Base-by-base conservation (phyloP, 148 eudicot species). In the Cornus suecica region DNA sequence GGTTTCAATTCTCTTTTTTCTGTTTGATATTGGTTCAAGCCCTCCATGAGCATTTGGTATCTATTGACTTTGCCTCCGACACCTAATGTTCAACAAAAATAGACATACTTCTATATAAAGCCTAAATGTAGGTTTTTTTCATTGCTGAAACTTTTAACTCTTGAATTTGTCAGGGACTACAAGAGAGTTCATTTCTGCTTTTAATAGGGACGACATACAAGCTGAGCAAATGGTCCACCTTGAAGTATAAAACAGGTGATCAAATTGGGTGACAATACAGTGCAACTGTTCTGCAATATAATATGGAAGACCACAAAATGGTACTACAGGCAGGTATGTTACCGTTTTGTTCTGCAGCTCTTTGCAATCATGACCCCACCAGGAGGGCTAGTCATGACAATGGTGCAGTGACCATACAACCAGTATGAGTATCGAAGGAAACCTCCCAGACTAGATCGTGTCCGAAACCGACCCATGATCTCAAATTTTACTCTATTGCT, bases 381-480 rank as follows among this genome's bases (percentile, higher is more conserved):
- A 3, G 97, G 98, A 76, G 98, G 97, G n/a, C 91, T 87, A 22
- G 89, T 84, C 62, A 91, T 70, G 56, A 76, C 81, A 9, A 93
- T 80, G 52, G 64, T 72, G 77, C 98, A 93, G 71, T 76, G 90
- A 13, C 86, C 87, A 65, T 85, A 77, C 45, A 91, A 26, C 96
- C 91, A 89, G 58, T 93, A 89, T 3, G 92, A 85, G 67, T 91
- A 93, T 65, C 79, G 80, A 5, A 91, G 73, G 9, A 91, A 41
- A 64, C 85, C 76, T 73, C 96, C 97, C 4, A 87, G 69, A 30
- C 68, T 89, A 10, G 98, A 91, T 68, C 81, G 84, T 48, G 94
- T 83, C 69, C 85, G 90, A 29, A 93, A 79, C 68, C 77, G 9
- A 26, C 92, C 90, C 78, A 78, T 88, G 10, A 91, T 78, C 75